Evolutionary conservation across 352 stramenopile genomes (phyloP).

Genomic region (Globisporangium spinosum): DNA sequence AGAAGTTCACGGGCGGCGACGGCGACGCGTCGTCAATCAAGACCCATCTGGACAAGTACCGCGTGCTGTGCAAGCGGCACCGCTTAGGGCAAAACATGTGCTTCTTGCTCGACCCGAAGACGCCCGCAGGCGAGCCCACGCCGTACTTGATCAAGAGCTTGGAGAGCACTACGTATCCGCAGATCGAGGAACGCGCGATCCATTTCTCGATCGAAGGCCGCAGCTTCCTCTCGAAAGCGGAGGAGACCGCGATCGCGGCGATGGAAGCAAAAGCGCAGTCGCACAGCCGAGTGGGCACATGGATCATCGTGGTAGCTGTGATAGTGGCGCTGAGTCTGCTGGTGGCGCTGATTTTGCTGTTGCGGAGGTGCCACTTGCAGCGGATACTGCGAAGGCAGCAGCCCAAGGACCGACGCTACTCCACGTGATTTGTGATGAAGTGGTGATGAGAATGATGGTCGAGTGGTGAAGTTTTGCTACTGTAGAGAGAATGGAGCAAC

Average conservation of each 20-base stretch:
- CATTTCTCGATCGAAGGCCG: conserved; percentile 74
- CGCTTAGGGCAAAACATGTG: conserved; percentile 58
- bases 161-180: conserved; percentile 41
- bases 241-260: conserved; percentile 28
- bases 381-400: conserved; percentile 1
- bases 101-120: conserved; percentile 51
- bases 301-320: background rate
- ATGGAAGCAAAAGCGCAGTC: conserved; percentile 1
- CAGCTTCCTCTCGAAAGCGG: conserved; percentile 40
- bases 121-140: conserved; percentile 35
- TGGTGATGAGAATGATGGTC: background rate
- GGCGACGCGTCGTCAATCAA: conserved; percentile 42
- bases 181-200: conserved; percentile 63
- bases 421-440: background rate
- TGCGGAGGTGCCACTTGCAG: background rate
- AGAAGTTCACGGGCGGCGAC: conserved; percentile 69
- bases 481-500: background rate
- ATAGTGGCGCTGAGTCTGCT: background rate
- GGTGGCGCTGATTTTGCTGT: background rate
- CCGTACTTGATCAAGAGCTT: conserved; percentile 53
- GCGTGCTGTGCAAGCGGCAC: conserved; percentile 49
- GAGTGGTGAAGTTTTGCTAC: background rate
- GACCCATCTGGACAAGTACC: conserved; percentile 62
- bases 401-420: conserved; percentile 11
- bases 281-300: background rate